These are phyloP conservation scores for Ceratobasidium sp. DNA, from an alignment of 1,284 basidiomycete genomes.

Conservation along the genomic window DNA sequence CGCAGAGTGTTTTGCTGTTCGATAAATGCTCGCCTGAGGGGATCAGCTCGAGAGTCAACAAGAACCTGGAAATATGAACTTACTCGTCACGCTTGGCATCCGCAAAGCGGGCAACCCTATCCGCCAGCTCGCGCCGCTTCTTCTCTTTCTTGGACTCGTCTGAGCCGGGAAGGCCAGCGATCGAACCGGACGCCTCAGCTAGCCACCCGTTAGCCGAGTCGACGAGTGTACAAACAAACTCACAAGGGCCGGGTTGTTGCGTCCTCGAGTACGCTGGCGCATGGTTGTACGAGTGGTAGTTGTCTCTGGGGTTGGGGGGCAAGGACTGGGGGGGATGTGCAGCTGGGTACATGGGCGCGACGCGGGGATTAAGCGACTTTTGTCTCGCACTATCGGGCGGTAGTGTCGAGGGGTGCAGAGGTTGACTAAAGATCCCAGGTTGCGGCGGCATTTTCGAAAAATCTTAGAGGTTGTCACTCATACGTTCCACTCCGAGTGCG, in stretches of 20 bases:
- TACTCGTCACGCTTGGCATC: constrained; percentile 79
- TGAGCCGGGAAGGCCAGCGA: not conserved
- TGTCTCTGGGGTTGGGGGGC: constrained; percentile 21
- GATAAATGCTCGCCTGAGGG: constrained; percentile 33
- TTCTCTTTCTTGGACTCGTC: constrained; percentile 69
- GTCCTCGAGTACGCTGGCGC: not conserved
- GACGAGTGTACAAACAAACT: not conserved
- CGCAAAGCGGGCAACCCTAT: constrained; percentile 69
- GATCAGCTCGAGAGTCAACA: constrained; percentile 49
- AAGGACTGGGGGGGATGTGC: constrained; percentile 3
- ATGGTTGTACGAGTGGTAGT: constrained; percentile 11
- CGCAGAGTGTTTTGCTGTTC: constrained; percentile 36
- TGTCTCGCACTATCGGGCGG: constrained; percentile 34
- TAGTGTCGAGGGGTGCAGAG: constrained; percentile 40
- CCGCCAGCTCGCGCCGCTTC: constrained; percentile 73
- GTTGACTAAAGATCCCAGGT: constrained; percentile 37
- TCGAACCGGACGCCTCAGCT: constrained; percentile 38
- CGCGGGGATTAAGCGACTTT: constrained; percentile 37
- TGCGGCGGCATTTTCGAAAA: constrained; percentile 33
- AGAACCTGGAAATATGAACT: constrained; percentile 58
- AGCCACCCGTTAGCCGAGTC: constrained; percentile 7
- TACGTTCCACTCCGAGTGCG: not conserved
- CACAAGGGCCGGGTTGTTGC: constrained; percentile 39
- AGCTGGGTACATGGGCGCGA: constrained; percentile 12
- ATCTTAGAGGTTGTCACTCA: not conserved